phyloP scores from a whole-genome alignment of 805 yeast species.

The Grigorovia jiainica region DNA sequence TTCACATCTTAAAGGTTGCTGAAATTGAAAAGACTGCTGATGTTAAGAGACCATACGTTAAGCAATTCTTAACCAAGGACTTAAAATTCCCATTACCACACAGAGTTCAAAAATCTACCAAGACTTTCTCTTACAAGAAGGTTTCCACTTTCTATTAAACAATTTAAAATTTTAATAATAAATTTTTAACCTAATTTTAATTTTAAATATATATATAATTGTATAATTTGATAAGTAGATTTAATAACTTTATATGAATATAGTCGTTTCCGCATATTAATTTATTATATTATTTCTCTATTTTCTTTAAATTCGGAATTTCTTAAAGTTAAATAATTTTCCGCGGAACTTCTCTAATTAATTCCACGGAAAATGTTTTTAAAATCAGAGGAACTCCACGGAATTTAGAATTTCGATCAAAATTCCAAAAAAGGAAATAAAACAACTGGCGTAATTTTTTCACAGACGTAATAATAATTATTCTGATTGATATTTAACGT shows the following conservation, averaged over 20 bases:
- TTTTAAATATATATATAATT: constrained; percentile 8
- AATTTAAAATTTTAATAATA: constrained; percentile 5
- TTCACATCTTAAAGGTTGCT: constrained; percentile 98
- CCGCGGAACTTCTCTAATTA: too few species aligned
- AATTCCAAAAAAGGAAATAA: too few species aligned
- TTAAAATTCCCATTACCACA: constrained; percentile 99
- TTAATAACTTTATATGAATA: constrained; percentile 7
- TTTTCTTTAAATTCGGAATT: too few species aligned
- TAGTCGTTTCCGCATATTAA: not conserved
- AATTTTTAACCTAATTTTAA: not conserved
- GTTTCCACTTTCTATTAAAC: constrained; percentile 95
- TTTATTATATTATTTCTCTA: too few species aligned
- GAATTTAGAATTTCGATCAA: too few species aligned
- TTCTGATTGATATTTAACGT: too few species aligned
- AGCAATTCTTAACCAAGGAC: constrained; percentile 90
- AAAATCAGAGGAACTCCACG: too few species aligned
- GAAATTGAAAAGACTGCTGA: constrained; percentile 96
- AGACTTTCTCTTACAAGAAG: constrained; percentile 82
- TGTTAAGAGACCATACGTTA: constrained; percentile 98
- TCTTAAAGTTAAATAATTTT: too few species aligned
- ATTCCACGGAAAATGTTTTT: too few species aligned
- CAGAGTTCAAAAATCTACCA: constrained; percentile 89
- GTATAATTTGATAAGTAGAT: constrained; percentile 26
- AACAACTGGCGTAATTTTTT: too few species aligned
- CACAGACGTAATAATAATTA: too few species aligned